These are phyloP conservation scores for Eucalyptus tenuipes DNA, from an alignment of 345 rosid genomes.

Conservation along the genomic window DNA sequence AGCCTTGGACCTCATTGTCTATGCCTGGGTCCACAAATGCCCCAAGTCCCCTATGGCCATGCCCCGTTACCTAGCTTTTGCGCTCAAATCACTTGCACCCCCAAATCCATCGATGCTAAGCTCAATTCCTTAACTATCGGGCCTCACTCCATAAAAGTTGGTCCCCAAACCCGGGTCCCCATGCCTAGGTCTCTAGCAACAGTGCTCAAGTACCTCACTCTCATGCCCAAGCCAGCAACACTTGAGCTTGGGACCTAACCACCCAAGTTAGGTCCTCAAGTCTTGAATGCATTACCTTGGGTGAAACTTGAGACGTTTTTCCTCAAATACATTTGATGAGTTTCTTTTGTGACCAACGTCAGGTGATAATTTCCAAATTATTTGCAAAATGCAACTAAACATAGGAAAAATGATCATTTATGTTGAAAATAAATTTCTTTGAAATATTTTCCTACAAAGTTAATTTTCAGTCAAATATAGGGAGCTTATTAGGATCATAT, in stretches of 20 bases:
- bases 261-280: rapidly evolving
- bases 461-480: neutral
- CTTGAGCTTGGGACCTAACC: neutral
- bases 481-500: neutral
- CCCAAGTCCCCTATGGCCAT: neutral
- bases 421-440: neutral
- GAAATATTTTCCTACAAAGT: neutral
- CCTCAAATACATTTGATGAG: neutral
- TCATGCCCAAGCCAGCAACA: neutral
- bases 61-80: rapidly evolving
- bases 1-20: rapidly evolving
- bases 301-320: neutral
- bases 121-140: neutral
- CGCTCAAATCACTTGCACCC: rapidly evolving
- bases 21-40: rapidly evolving
- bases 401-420: neutral
- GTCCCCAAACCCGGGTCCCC: rapidly evolving
- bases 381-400: neutral
- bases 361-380: rapidly evolving
- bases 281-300: neutral
- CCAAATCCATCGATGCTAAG: neutral
- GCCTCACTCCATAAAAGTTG: rapidly evolving
- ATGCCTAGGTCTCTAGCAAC: rapidly evolving
- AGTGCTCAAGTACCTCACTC: rapidly evolving
- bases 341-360: neutral